Conservation (phyloP, 345 rosid species). For the Populus davidiana region DNA sequence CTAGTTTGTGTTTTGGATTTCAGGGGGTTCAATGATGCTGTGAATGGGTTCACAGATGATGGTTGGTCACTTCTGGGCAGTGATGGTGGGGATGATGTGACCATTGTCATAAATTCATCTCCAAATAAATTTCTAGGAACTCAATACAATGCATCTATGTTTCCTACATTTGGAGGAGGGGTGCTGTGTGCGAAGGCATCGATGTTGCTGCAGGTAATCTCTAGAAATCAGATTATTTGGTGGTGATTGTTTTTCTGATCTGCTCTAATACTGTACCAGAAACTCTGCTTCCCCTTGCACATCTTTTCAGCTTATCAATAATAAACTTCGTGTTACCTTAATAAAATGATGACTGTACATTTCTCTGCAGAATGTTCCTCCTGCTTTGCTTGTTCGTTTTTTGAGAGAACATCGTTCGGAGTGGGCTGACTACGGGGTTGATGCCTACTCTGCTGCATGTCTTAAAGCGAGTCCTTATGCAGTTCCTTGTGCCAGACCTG, state of each 20-base stretch:
- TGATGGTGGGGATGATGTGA: constrained; percentile 85
- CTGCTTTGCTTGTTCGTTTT: constrained; percentile 80
- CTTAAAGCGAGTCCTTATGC: constrained; percentile 82
- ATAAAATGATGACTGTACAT: background rate
- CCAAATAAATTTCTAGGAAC: constrained; percentile 70
- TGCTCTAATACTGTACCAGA: background rate
- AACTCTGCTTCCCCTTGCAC: background rate
- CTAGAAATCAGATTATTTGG: background rate
- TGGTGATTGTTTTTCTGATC: background rate
- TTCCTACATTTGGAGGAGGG: constrained; percentile 82
- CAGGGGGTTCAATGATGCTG: constrained; percentile 97
- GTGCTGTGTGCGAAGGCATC: constrained; percentile 96
- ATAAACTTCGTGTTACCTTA: background rate
- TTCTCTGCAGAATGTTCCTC: constrained; percentile 76
- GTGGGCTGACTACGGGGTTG: constrained; percentile 96
- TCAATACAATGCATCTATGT: constrained; percentile 56
- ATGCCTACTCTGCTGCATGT: constrained; percentile 78
- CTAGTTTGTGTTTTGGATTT: constrained; percentile 15
- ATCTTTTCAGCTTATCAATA: background rate
- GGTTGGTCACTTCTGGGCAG: constrained; percentile 86
- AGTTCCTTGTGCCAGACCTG: constrained; percentile 76
- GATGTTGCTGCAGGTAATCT: constrained; percentile 81
- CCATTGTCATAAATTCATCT: constrained; percentile 69
- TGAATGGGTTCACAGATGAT: constrained; percentile 87
- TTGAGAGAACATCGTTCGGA: constrained; percentile 96